These are phyloP conservation scores for Podila horticola DNA, from an alignment of 192 early-diverging fungal genomes.

Conservation along the genomic window DNA sequence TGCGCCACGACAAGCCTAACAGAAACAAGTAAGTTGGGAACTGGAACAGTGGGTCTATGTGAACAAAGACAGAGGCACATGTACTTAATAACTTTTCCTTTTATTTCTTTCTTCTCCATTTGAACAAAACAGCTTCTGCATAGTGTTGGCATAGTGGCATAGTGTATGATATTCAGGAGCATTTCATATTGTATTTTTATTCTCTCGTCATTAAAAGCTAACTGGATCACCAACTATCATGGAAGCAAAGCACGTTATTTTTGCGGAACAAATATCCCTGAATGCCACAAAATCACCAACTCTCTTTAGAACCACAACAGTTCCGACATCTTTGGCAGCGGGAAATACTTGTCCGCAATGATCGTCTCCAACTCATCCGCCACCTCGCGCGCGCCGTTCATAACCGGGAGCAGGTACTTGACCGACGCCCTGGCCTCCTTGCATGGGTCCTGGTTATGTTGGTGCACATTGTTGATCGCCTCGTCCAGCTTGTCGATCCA, in stretches of 20 bases:
- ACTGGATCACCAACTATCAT: no score
- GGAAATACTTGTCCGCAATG: conserved; percentile 93
- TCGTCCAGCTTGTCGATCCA: conserved; percentile 63
- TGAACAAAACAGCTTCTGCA: neutral
- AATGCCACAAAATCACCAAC: no score
- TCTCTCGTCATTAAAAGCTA: no score
- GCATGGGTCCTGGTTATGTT: conserved; percentile 59
- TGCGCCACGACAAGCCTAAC: conserved; percentile 67
- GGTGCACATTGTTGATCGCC: conserved; percentile 61
- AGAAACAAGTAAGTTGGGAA: conserved; percentile 38
- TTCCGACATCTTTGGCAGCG: conserved; percentile 96
- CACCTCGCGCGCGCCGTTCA: conserved; percentile 75
- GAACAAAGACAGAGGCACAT: no score
- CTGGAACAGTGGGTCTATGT: neutral
- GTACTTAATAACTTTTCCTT: neutral
- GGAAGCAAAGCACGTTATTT: no score
- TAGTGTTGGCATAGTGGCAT: neutral
- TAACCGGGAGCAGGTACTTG: conserved; percentile 66
- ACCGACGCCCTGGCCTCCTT: conserved; percentile 71
- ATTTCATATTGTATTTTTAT: neutral
- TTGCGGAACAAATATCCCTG: no score
- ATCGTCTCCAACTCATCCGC: conserved; percentile 82
- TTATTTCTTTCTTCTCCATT: neutral
- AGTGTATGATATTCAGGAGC: neutral
- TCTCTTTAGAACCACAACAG: conserved; percentile 63